Evolutionary conservation across 2,329 filamentous ascomycete genomes (phyloP), one percentile per base, ranked within the genome.

Genomic region (Pseudocercospora cruenta): DNA sequence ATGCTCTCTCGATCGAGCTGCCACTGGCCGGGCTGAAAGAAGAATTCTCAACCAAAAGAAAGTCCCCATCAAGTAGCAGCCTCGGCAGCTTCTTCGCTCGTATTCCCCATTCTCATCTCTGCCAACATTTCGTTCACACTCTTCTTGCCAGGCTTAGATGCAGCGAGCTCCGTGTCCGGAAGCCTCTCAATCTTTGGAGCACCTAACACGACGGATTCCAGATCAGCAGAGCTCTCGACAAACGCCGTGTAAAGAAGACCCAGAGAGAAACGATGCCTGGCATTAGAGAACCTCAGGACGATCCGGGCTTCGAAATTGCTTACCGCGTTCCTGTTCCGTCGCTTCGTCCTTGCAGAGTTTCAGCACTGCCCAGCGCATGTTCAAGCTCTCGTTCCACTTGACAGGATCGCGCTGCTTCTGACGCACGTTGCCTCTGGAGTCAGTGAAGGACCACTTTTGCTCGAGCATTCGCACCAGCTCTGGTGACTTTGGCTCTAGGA

Each of bases 101-200:
- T 55, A 31, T 60, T 26, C 4, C n/a, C 64, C 57, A 71, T 49
- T 51, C 71, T 70, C 70, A 75, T 67, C 62, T 73, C 73, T 16
- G 61, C 63, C 26, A 75, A 62, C 63, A 75, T 62, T 62, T 76
- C 75, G 62, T 75, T 75, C 8, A 76, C 72, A 43, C 70, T 73
- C 65, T 73, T 73, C 58, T 64, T 65, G 7, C 60, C 22, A 21
- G 31, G 59, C 19, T 59, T 26, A 43, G 31, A 26, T 14, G 14
- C 12, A n/a, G 55, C 45, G 45, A 58, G 45, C 21, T 58, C 65
- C 7, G 24, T 19, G 16, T 69, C 65, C 26, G 63, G 51, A 6
- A 69, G 14, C 31, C 58, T 64, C 62, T 75, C 69, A 28, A 76
- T 69, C 21, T 68, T 64, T 14, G 68, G 73, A 33, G 62, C 14